Conservation (phyloP, 345 rosid species). For the Eucalyptus curtisii region DNA sequence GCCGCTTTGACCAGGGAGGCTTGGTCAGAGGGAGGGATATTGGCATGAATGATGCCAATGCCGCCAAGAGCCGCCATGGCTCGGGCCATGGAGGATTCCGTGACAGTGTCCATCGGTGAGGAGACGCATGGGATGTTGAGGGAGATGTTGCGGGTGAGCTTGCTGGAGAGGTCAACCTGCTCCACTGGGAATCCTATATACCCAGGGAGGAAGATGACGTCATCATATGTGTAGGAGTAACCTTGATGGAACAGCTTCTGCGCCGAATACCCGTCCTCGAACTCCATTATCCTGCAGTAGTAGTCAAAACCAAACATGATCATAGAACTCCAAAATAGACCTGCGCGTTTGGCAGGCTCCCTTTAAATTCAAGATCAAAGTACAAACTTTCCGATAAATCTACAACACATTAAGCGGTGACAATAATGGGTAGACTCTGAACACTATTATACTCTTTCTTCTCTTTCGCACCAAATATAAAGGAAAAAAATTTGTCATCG, state of each 20-base stretch:
- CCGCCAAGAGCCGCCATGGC: slow-evolving; percentile 87
- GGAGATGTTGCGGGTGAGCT: slow-evolving; percentile 50
- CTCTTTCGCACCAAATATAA: not conserved
- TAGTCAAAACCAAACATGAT: not conserved
- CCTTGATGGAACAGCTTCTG: slow-evolving; percentile 62
- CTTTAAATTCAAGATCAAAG: not conserved
- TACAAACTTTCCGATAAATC: not conserved
- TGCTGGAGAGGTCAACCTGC: slow-evolving; percentile 61
- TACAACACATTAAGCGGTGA: not conserved
- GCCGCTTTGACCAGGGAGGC: slow-evolving; percentile 50
- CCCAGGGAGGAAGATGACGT: slow-evolving; percentile 84
- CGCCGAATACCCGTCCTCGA: slow-evolving; percentile 63
- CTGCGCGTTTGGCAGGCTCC: not conserved
- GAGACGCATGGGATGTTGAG: slow-evolving; percentile 81
- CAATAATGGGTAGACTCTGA: not conserved
- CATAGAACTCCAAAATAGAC: not conserved
- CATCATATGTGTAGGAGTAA: slow-evolving; percentile 84
- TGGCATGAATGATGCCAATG: slow-evolving; percentile 74
- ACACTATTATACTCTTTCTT: not conserved
- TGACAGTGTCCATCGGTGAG: slow-evolving; percentile 97
- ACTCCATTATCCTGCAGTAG: not conserved
- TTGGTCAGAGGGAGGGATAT: slow-evolving; percentile 40
- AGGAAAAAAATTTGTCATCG: not conserved
- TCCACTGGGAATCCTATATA: slow-evolving; percentile 86
- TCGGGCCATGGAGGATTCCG: slow-evolving; percentile 83